Base-by-base conservation (phyloP, 768 basidiomycete species). In the Filobasidium wieringae region DNA sequence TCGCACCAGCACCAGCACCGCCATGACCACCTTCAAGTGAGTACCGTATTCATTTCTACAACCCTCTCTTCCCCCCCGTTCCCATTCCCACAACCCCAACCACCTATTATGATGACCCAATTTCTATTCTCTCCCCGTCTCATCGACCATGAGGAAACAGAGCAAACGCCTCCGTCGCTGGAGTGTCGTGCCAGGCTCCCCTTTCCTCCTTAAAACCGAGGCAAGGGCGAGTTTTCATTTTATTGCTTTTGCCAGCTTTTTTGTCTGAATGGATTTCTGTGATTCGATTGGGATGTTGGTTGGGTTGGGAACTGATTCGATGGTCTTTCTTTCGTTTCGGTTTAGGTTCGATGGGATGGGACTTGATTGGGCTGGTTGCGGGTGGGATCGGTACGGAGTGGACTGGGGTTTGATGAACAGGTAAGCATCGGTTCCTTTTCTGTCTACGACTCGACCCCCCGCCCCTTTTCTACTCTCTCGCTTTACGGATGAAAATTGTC, bases 111-210 rank as follows among this genome's bases (percentile, higher is more conserved):
- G 72, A 73, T 73, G 72, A 73, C 70, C 72, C 70, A 71, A 70
- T 66, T 69, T 19, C 37, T 63, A 51, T 63, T 71, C 72, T 73
- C 72, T 73, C 72, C 72, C 72, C 72, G 72, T 73, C 72, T 71
- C 63, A 73, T 66, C 72, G 72, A 73, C 72, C 72, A 73, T 73
- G 72, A 63, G 68, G 72, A 73, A 73, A 63, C 58, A 63, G 72
- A 73, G 72, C 60, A 60, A 71, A 68, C 65, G 64, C 60, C 59
- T 67, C 64, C 70, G 71, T 71, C 70, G 70, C 70, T 63, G 72
- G 69, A 63, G 51, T 65, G 64, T 61, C 63, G 65, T 66, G 66
- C 61, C 66, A 67, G 62, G 60, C 53, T 33, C 51, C 51, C 56
- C 29, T 36, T 36, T 29, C 27, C 40, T 5, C 32, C 41, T n/a